These are phyloP conservation scores for Exophiala sp. DNA, from an alignment of 2,329 filamentous ascomycete genomes.

Conservation along the genomic window DNA sequence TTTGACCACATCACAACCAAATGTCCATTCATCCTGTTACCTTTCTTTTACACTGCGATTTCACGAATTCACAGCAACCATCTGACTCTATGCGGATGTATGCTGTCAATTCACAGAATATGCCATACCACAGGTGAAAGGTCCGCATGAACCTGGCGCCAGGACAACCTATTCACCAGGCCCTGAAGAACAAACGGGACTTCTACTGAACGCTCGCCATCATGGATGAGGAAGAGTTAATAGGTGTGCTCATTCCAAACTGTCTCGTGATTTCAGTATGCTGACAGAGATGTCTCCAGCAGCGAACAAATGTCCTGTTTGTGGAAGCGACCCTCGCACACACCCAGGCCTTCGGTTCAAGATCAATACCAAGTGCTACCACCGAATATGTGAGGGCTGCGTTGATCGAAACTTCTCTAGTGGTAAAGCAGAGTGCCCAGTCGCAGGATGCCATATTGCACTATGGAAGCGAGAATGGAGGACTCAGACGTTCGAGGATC, in stretches of 20 bases:
- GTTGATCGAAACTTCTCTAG: conserved; percentile 91
- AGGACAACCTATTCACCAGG: too few species aligned
- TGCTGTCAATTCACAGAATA: too few species aligned
- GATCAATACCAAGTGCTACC: conserved; percentile 98
- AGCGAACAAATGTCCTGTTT: conserved; percentile 69
- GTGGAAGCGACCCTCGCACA: conserved; percentile 94
- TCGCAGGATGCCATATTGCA: conserved; percentile 82
- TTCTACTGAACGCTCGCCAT: not conserved
- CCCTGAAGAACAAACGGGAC: not conserved
- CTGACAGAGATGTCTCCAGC: conserved; percentile 1
- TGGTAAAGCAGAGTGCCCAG: conserved; percentile 87
- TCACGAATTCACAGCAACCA: too few species aligned
- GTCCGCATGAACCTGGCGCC: too few species aligned
- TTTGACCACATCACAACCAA: not conserved
- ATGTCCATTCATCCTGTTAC: too few species aligned
- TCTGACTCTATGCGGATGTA: too few species aligned
- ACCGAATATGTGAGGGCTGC: conserved; percentile 96
- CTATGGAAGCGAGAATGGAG: conserved; percentile 66
- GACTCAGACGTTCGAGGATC: conserved; percentile 83
- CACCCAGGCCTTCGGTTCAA: conserved; percentile 92
- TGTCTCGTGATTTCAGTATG: not conserved
- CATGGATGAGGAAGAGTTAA: conserved; percentile 21
- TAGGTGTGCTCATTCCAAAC: conserved; percentile 4
- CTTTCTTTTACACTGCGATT: too few species aligned
- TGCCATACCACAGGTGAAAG: too few species aligned